phyloP scores from a whole-genome alignment of 768 basidiomycete species.

The Lentinula detonsa region DNA sequence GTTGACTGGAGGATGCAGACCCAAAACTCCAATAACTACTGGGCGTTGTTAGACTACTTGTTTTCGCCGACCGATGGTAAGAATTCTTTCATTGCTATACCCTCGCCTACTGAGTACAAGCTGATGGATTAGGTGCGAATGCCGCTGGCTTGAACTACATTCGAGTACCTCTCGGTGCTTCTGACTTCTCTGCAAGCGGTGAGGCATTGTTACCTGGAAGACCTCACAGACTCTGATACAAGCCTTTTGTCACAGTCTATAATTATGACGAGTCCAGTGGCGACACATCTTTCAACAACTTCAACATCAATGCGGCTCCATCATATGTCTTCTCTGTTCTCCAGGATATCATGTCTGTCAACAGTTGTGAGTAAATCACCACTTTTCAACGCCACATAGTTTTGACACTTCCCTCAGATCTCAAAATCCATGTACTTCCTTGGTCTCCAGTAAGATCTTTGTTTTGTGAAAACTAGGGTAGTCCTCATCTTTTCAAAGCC shows the following conservation, averaged over 20 bases:
- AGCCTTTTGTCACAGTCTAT: conserved; percentile 34
- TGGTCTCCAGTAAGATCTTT: conserved; percentile 65
- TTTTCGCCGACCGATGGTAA: conserved; percentile 55
- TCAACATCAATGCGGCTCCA: conserved; percentile 54
- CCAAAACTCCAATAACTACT: conserved; percentile 50
- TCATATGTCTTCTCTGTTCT: conserved; percentile 59
- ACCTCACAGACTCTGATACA: background rate
- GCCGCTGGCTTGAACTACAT: conserved; percentile 67
- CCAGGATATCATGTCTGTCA: conserved; percentile 56
- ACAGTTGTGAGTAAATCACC: conserved; percentile 21
- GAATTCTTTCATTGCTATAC: background rate
- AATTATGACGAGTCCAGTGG: conserved; percentile 59
- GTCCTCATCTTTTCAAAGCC: conserved; percentile 36
- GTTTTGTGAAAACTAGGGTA: background rate
- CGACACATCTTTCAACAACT: conserved; percentile 51
- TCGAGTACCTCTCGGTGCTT: conserved; percentile 65
- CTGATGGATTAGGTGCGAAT: conserved; percentile 22
- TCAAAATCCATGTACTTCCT: conserved; percentile 56
- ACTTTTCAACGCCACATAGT: background rate
- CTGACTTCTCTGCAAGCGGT: conserved; percentile 65
- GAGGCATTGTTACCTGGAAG: conserved; percentile 9
- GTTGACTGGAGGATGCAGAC: conserved; percentile 22
- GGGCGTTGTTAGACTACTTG: conserved; percentile 48
- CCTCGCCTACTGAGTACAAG: background rate
- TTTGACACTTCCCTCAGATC: background rate